A percentile compares a stretch with the other conserved stretches of the same genome.
Conservation (phyloP, 495 filamentous ascomycete species). For the Filosporella fistucella region DNA sequence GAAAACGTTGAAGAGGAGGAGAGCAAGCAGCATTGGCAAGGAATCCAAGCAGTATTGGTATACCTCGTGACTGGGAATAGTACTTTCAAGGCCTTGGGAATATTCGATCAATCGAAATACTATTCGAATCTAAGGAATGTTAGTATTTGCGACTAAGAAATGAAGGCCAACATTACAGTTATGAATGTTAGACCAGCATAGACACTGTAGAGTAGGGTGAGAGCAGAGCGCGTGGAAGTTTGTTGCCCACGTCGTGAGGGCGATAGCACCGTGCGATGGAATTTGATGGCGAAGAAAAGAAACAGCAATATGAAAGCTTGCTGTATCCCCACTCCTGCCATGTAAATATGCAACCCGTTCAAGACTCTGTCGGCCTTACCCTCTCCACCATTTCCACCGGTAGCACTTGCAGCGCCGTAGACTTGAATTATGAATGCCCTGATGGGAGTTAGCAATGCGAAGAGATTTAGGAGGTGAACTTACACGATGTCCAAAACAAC, state of each 20-base stretch:
- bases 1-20: constrained; percentile 38
- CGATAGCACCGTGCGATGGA: constrained; percentile 27
- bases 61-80: constrained; percentile 41
- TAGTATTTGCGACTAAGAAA: too few species aligned
- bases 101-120: constrained; percentile 52
- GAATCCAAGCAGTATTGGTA: constrained; percentile 46
- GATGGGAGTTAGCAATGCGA: neutral
- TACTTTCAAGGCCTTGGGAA: constrained; percentile 37
- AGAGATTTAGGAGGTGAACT: constrained; percentile 18
- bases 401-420: constrained; percentile 9
- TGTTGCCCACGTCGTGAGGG: constrained; percentile 1
- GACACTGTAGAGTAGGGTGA: constrained; percentile 31
- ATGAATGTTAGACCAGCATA: constrained; percentile 37
- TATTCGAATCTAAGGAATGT: too few species aligned
- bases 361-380: constrained; percentile 1
- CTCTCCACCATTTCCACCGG: too few species aligned
- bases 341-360: constrained; percentile 37
- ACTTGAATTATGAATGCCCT: constrained; percentile 18
- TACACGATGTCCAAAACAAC: constrained; percentile 58
- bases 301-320: constrained; percentile 44
- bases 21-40: constrained; percentile 46
- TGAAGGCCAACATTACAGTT: too few species aligned
- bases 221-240: neutral
- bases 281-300: constrained; percentile 31
- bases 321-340: constrained; percentile 44